Evolutionary conservation across 2,329 filamentous ascomycete genomes (phyloP), one percentile per base, ranked within the genome.

Genomic region (Penicillium thymicola): DNA sequence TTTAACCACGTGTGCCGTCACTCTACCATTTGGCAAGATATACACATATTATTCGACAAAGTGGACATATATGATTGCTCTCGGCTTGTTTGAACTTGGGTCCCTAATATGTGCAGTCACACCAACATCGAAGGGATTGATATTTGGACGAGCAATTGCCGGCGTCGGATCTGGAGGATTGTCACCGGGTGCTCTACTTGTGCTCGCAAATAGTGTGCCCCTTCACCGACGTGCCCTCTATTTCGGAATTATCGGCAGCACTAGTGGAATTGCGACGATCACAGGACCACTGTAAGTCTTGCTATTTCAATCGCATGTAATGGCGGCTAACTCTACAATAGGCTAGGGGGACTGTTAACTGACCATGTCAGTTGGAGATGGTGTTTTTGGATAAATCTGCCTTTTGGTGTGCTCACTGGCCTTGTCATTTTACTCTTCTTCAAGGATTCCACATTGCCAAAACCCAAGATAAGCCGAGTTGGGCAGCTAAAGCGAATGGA

Each of bases 41-140:
- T 79, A 78, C 63, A 75, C 70, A 0, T 74, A 76, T 63, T 78
- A 74, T 59, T 70, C 72, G 6, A 66, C 73, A 8, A 80, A 80
- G 67, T 76, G 72, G 72, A 70, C 72, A 3, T 77, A 76, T 46
- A 61, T 79, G 21, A 62, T 58, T 14, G 70, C 73, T 1, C 65
- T 79, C 2, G 54, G 65, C 9, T 58, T 79, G 28, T 81, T 79
- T 55, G 72, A 78, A 52, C 48, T 78, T 5, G 76, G 76, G 2
- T 77, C 74, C 0, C 61, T 71, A 45, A 62, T 75, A 44, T 77
- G 74, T 51, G 75, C 70, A 27, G 66, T 68, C 6, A 71, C 75
- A 10, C 73, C 73, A 9, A 73, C 59, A 25, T 77, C 75, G 0
- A 64, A 69, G 8, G 70, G 69, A 1, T 59, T 78, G 40, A 77